Evolutionary conservation across 176 grass and related monocot genomes (phyloP), one percentile per base, ranked within the genome.

Genomic region (Rhynchospora breviuscula): DNA sequence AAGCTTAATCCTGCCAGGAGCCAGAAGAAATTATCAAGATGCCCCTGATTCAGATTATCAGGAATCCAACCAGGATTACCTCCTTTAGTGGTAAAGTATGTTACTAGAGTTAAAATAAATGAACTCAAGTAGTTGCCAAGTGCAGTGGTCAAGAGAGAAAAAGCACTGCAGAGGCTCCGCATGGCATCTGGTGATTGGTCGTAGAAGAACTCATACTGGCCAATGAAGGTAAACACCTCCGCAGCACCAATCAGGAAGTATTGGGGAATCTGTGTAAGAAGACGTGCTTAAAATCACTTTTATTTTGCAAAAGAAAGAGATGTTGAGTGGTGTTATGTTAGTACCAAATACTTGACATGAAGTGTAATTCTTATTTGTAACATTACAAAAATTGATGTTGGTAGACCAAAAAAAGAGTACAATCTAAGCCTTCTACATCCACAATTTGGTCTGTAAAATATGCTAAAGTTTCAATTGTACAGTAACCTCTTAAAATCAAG

Each of bases 11-110:
- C 94, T 13, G 91, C 91, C 14, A 97, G 65, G 17, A 97, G 89
- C 94, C 91, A 97, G 87, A 97, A 97, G 87, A 91, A 97, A 60
- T 97, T 84, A 81, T 97, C 94, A 10, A 97, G 89, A 17, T 89
- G 94, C 0, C 94, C 94, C 74, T 93, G 13, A 33, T 97, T 97
- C 85, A 97, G 43, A 81, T 97, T 97, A 84, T 97, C 94, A 46
- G 94, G 94, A 19, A 97, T 97, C 94, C 94, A 97, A 78, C 91
- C 94, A 60, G 81, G 43, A 6, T 54, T 93, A 19, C 94, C 91
- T 65, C 89, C 94, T 75, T 79, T 89, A 10, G 91, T 91, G 0
- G 87, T 90, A 52, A 93, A 85, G 72, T 93, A 93, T 10, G 89
- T 84, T 0, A 91, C 89, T 85, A 93, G 19, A 5, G 94, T 91